A percentile compares a stretch with the other conserved stretches of the same genome.
phyloP scores from a whole-genome alignment of 352 stramenopile species.

The Phytopythium boreale region DNA sequence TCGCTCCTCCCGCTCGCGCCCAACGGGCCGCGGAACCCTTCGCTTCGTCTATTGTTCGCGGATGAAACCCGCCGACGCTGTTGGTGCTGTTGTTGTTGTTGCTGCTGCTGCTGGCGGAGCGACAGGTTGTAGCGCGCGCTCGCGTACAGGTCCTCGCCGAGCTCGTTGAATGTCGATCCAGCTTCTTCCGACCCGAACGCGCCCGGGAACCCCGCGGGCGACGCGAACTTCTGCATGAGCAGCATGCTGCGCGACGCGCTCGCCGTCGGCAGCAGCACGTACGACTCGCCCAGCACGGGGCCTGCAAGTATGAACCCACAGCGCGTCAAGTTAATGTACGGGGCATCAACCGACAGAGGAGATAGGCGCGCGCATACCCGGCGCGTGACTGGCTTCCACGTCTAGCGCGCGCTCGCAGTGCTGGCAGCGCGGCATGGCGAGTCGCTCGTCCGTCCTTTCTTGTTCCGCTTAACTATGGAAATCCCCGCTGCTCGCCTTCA shows the following conservation, averaged over 20 bases:
- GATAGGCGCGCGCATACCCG: slow-evolving; percentile 18
- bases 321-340: not conserved
- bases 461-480: not conserved
- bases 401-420: slow-evolving; percentile 36
- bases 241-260: slow-evolving; percentile 59
- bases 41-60: slow-evolving; percentile 14
- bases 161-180: slow-evolving; percentile 10
- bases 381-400: slow-evolving; percentile 27
- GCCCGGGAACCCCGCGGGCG: slow-evolving; percentile 7
- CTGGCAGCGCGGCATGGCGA: slow-evolving; percentile 22
- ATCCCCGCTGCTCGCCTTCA: no score
- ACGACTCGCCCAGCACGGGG: slow-evolving; percentile 60
- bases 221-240: slow-evolving; percentile 34
- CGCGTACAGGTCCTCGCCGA: slow-evolving; percentile 31
- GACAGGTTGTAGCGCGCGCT: slow-evolving; percentile 45
- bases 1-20: slow-evolving; percentile 17
- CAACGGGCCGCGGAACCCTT: slow-evolving; percentile 16
- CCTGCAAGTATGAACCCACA: not conserved
- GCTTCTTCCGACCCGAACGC: slow-evolving; percentile 6
- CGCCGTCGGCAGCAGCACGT: slow-evolving; percentile 69
- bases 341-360: not conserved
- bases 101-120: slow-evolving; percentile 35
- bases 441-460: slow-evolving; percentile 10
- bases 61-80: slow-evolving; percentile 17
- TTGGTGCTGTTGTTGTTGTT: slow-evolving; percentile 40